These are phyloP conservation scores for Candida awuae DNA, from an alignment of 805 yeast genomes.

Conservation along the genomic window DNA sequence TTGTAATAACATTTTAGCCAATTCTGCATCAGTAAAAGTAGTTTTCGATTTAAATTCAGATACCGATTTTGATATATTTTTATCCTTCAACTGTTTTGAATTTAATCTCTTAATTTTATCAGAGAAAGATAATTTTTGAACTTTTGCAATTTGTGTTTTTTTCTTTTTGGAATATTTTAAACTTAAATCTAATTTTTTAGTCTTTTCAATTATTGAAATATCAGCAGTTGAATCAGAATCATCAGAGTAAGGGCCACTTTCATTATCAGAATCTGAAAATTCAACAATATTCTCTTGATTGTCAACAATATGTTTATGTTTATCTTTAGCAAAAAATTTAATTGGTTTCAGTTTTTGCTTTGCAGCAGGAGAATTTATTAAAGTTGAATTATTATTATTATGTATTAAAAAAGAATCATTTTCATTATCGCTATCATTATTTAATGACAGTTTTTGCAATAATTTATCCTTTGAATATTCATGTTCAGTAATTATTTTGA, in stretches of 20 bases:
- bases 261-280: slow-evolving; percentile 3
- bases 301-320: neutral
- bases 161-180: slow-evolving; percentile 9
- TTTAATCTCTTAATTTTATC: slow-evolving; percentile 10
- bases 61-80: neutral
- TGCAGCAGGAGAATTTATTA: slow-evolving; percentile 3
- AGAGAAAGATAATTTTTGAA: slow-evolving; percentile 6
- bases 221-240: neutral
- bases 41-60: neutral
- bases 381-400: neutral
- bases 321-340: neutral
- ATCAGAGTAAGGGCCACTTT: neutral
- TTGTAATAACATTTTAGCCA: slow-evolving; percentile 10
- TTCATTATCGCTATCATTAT: neutral
- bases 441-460: slow-evolving; percentile 3
- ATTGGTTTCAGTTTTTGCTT: slow-evolving; percentile 1
- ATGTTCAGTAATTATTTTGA: slow-evolving; percentile 14
- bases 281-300: slow-evolving; percentile 4
- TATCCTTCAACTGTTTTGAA: slow-evolving; percentile 8
- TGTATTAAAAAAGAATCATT: neutral
- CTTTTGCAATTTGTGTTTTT: slow-evolving; percentile 2
- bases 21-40: slow-evolving; percentile 9
- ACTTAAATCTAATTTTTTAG: slow-evolving; percentile 10
- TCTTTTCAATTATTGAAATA: slow-evolving; percentile 1
- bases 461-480: slow-evolving; percentile 14